These are phyloP conservation scores for Zarea fungicola DNA, from an alignment of 2,329 filamentous ascomycete genomes.

Conservation along the genomic window DNA sequence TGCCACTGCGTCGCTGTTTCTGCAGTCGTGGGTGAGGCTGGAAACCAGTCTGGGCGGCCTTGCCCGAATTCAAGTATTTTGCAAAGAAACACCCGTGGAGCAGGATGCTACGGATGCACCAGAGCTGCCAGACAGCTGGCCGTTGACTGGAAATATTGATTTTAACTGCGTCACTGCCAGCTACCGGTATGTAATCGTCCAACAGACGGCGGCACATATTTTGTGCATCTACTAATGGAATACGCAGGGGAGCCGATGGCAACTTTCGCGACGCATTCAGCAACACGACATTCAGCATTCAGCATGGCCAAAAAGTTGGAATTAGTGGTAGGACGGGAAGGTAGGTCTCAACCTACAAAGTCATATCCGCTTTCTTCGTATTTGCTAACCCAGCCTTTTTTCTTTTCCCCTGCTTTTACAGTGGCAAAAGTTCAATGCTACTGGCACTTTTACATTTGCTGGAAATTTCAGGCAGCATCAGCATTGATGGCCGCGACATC, in stretches of 20 bases:
- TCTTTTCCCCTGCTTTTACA: no score
- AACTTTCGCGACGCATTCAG: conserved; percentile 7
- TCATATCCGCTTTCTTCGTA: not conserved
- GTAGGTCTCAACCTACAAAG: no score
- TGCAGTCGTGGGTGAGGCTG: conserved; percentile 1
- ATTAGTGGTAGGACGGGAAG: conserved; percentile 20
- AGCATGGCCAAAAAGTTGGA: conserved; percentile 17
- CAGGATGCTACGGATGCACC: not conserved
- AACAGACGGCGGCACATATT: not conserved
- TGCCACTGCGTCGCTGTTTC: conserved; percentile 10
- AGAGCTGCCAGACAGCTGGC: conserved; percentile 13
- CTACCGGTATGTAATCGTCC: conserved; percentile 12
- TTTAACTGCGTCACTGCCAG: conserved; percentile 13
- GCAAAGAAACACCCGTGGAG: conserved; percentile 10
- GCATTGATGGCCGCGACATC: conserved; percentile 26
- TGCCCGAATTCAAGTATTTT: conserved; percentile 15
- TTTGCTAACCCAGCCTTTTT: no score
- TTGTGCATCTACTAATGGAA: not conserved
- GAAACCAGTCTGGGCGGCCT: conserved; percentile 21
- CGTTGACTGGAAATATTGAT: conserved; percentile 14
- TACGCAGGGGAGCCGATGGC: not conserved
- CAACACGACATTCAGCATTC: conserved; percentile 12
- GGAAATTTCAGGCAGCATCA: conserved; percentile 19
- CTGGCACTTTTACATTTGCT: conserved; percentile 3
- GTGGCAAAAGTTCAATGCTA: conserved; percentile 20